These are phyloP conservation scores for Linderina pennispora DNA, from an alignment of 192 early-diverging fungal species.

Conservation along the genomic window DNA sequence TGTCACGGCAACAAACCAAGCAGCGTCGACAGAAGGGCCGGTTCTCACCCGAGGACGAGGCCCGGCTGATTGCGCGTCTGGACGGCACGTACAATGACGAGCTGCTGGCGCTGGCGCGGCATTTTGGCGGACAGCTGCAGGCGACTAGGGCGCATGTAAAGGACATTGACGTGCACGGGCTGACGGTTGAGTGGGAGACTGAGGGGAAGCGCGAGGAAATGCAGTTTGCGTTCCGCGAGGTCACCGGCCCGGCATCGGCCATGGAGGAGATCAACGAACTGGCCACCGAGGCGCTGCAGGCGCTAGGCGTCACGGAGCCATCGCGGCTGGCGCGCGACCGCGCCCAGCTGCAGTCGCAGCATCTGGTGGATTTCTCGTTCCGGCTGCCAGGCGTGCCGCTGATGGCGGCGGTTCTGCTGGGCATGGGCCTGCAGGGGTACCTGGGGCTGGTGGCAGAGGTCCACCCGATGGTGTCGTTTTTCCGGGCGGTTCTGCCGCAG, in stretches of 20 bases:
- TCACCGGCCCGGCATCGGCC: conserved; percentile 12
- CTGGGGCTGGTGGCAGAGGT: conserved; percentile 5
- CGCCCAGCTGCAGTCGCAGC: conserved; percentile 7
- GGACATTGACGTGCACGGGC: conserved; percentile 21
- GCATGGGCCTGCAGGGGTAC: conserved; percentile 1
- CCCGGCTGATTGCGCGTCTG: conserved; percentile 12
- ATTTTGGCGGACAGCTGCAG: conserved; percentile 19
- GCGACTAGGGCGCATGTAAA: conserved; percentile 5
- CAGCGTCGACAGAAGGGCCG: conserved; percentile 1
- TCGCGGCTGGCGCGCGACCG: conserved; percentile 13
- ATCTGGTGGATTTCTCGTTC: conserved; percentile 23
- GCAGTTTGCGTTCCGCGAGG: conserved; percentile 30
- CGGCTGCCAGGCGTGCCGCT: not conserved
- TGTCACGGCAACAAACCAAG: conserved; percentile 7
- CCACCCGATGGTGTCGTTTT: conserved; percentile 15
- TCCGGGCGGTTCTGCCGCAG: conserved; percentile 7
- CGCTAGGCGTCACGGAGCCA: conserved; percentile 4
- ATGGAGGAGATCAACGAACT: conserved; percentile 24
- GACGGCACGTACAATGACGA: conserved; percentile 18
- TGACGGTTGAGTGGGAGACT: conserved; percentile 25
- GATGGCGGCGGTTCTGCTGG: conserved; percentile 10
- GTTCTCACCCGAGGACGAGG: conserved; percentile 5
- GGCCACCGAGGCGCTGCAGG: conserved; percentile 18
- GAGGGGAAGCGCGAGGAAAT: conserved; percentile 20
- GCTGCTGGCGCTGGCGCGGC: conserved; percentile 13